Evolutionary conservation across 306 rosid genomes (phyloP).

Genomic region (Parietaria judaica): DNA sequence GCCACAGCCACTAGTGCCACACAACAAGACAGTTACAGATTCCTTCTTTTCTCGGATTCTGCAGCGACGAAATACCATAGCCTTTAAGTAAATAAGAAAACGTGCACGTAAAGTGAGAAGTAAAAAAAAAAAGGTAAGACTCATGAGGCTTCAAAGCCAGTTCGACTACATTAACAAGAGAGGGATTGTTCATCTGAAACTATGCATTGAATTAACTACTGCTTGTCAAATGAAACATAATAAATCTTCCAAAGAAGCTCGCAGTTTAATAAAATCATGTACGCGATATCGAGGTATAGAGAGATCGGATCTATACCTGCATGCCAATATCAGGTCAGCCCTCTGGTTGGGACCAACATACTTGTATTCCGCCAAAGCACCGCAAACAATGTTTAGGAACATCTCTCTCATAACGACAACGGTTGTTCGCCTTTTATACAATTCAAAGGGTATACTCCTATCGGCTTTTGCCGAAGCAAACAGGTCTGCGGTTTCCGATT

Average conservation of each 20-base stretch:
- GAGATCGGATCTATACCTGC: constrained; percentile 58
- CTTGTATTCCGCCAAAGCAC: constrained; percentile 75
- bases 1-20: constrained; percentile 99
- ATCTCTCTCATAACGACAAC: constrained; percentile 50
- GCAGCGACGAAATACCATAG: constrained; percentile 24
- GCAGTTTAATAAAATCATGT: background rate
- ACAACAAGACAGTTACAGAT: constrained; percentile 77
- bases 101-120: background rate
- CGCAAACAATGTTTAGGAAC: constrained; percentile 72
- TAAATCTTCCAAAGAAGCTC: background rate
- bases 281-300: background rate
- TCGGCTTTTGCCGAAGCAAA: constrained; percentile 28
- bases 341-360: constrained; percentile 91
- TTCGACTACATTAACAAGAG: background rate
- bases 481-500: constrained; percentile 25
- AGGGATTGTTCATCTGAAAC: too few species aligned
- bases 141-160: background rate
- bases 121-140: background rate
- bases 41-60: constrained; percentile 91
- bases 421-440: constrained; percentile 75
- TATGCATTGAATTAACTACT: too few species aligned
- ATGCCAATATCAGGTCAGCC: constrained; percentile 68
- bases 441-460: constrained; percentile 59
- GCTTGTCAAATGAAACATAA: background rate
- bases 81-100: constrained; percentile 1